Conservation (phyloP, 1,284 basidiomycete genomes). For the Cystobasidium sp. region DNA sequence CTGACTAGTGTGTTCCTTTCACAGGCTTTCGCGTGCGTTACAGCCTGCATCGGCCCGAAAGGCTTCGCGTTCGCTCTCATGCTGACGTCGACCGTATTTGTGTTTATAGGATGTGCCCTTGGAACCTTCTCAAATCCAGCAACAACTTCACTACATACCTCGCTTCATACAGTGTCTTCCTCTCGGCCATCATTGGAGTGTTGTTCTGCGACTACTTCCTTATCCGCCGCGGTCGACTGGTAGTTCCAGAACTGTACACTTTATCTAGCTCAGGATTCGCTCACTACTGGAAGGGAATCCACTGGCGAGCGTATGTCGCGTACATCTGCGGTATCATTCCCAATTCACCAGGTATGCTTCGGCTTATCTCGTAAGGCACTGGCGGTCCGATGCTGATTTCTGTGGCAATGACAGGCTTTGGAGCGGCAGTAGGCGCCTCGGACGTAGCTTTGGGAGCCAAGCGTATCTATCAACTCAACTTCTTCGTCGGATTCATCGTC, state of each 20-base stretch:
- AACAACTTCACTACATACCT: slow-evolving; percentile 83
- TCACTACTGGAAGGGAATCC: slow-evolving; percentile 74
- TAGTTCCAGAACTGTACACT: slow-evolving; percentile 73
- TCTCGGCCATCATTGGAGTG: slow-evolving; percentile 75
- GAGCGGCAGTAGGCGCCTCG: slow-evolving; percentile 61
- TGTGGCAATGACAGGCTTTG: slow-evolving; percentile 43
- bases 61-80: no score
- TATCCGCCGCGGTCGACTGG: slow-evolving; percentile 72
- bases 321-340: slow-evolving; percentile 51
- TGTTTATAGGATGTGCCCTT: slow-evolving; percentile 62
- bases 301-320: slow-evolving; percentile 64
- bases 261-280: slow-evolving; percentile 69
- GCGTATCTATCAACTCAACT: slow-evolving; percentile 55
- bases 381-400: background rate
- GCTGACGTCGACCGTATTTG: slow-evolving; percentile 61
- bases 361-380: background rate
- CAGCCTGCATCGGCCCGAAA: no score
- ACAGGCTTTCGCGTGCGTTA: slow-evolving; percentile 18
- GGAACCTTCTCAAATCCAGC: slow-evolving; percentile 76
- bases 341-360: slow-evolving; percentile 47
- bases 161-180: slow-evolving; percentile 78
- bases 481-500: slow-evolving; percentile 66
- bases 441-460: slow-evolving; percentile 68
- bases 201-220: slow-evolving; percentile 80
- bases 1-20: background rate